Base-by-base conservation (phyloP, 805 yeast genomes). In the Millerozyma miso region DNA sequence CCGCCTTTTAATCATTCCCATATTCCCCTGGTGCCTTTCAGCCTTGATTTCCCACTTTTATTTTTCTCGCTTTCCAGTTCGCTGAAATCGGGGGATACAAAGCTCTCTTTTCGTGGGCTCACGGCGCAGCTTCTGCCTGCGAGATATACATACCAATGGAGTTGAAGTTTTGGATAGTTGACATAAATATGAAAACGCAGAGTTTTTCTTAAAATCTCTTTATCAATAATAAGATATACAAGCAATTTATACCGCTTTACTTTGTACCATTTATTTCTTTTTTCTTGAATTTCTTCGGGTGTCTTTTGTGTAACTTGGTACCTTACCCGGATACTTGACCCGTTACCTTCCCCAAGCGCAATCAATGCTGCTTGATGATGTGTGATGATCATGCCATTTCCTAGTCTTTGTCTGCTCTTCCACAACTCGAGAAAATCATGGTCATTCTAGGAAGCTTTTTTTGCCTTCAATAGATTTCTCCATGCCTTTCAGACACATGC, bases 121-220 rank as follows among this genome's bases (percentile, higher is more conserved):
- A 26, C 8, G 13, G 8, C 31, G 12, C 13, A 31, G 4, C 31
- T 26, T 34, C 5, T 17, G 4, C 4, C 18, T 16, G 4, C 38
- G 17, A 4, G n/a, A 13, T 17, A 23, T 48, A 69, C 79, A 43
- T 73, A 75, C 79, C 82, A 74, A 85, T 83, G 46, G 88, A 79
- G 71, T 80, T 84, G 65, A 85, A 75, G 77, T 85, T 85, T 78
- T 91, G 95, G 80, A 91, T 87, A 73, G 97, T 88, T 75, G 90
- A 79, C 88, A 82, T 82, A 78, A 41, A 45, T 40, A 41, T 41
- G 48, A 45, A 45, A 45, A 41, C 37, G 33, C 48, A 20, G 39
- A 42, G 45, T 41, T 45, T 45, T 41, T 45, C 45, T 23, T 26
- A 23, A 37, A n/a, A 7, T 32, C 17, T 15, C 34, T 32, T n/a